Evolutionary conservation across 768 basidiomycete genomes (phyloP).

Genomic region (Podaxis pistillaris): DNA sequence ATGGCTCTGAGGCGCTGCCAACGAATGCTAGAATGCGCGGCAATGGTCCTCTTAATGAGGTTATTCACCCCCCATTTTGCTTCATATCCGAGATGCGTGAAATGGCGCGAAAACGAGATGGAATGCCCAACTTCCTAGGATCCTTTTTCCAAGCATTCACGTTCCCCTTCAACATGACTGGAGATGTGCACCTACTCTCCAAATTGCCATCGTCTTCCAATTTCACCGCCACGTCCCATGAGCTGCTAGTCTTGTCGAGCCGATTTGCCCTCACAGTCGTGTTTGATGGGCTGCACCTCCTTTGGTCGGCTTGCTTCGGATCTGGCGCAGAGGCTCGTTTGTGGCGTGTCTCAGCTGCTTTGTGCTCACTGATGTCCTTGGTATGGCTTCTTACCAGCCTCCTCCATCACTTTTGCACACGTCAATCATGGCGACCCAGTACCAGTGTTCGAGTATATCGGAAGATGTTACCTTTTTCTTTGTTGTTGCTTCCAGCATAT

Average conservation of each 20-base stretch:
- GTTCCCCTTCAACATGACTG: not conserved
- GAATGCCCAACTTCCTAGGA: not conserved
- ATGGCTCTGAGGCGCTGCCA: not conserved
- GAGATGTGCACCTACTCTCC: too few species aligned
- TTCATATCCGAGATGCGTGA: not conserved
- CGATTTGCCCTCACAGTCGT: too few species aligned
- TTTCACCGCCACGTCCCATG: too few species aligned
- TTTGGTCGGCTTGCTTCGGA: too few species aligned
- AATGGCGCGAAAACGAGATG: not conserved
- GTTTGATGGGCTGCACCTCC: too few species aligned
- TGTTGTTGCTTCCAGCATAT: not conserved
- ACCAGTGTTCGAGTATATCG: not conserved
- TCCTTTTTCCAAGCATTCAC: not conserved
- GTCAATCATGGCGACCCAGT: not conserved
- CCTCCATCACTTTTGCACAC: not conserved
- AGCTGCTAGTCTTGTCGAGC: too few species aligned
- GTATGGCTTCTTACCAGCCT: too few species aligned
- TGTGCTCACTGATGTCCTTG: too few species aligned
- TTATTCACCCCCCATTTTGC: not conserved
- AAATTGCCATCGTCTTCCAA: too few species aligned
- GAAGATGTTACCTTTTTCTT: not conserved
- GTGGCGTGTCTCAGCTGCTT: too few species aligned
- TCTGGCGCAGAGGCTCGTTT: too few species aligned
- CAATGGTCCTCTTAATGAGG: not conserved
- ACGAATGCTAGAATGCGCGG: not conserved